Evolutionary conservation across 2,329 filamentous ascomycete species (phyloP).

Genomic region (Dactylella cylindrospora): DNA sequence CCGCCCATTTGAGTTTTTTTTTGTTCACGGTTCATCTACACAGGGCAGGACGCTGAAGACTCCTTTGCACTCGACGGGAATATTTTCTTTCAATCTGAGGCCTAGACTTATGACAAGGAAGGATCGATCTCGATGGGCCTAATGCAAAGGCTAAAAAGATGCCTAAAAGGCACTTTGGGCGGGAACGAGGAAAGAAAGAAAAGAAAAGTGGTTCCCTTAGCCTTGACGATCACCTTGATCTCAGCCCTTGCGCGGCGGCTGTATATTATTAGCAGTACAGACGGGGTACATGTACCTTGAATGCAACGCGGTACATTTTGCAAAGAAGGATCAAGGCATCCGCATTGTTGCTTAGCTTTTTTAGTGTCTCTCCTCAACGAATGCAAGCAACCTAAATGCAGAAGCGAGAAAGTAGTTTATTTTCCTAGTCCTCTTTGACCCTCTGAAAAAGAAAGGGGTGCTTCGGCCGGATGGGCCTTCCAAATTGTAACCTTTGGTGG

Average conservation of each 20-base stretch:
- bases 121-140: slow-evolving; percentile 31
- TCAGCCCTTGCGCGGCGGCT: slow-evolving; percentile 43
- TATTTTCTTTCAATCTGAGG: too few species aligned
- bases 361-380: slow-evolving; percentile 30
- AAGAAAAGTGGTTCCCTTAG: neutral
- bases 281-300: slow-evolving; percentile 17
- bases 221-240: slow-evolving; percentile 5
- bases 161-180: slow-evolving; percentile 39
- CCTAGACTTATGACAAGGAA: slow-evolving; percentile 13
- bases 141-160: slow-evolving; percentile 37
- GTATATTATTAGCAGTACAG: slow-evolving; percentile 30
- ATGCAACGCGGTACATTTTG: neutral
- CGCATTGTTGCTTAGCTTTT: slow-evolving; percentile 5
- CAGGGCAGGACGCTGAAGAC: too few species aligned
- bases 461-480: too few species aligned
- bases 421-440: slow-evolving; percentile 29
- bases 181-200: too few species aligned
- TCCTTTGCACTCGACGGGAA: too few species aligned
- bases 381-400: slow-evolving; percentile 43
- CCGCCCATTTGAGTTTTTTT: too few species aligned
- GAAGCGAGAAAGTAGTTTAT: slow-evolving; percentile 45
- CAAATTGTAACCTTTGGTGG: slow-evolving; percentile 26
- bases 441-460: slow-evolving; percentile 16
- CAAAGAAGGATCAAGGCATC: slow-evolving; percentile 36
- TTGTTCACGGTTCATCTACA: too few species aligned